Evolutionary conservation across 1,139 yeast species (phyloP), one percentile per base, ranked within the genome.

Genomic region (Protomyces pachydermus): DNA sequence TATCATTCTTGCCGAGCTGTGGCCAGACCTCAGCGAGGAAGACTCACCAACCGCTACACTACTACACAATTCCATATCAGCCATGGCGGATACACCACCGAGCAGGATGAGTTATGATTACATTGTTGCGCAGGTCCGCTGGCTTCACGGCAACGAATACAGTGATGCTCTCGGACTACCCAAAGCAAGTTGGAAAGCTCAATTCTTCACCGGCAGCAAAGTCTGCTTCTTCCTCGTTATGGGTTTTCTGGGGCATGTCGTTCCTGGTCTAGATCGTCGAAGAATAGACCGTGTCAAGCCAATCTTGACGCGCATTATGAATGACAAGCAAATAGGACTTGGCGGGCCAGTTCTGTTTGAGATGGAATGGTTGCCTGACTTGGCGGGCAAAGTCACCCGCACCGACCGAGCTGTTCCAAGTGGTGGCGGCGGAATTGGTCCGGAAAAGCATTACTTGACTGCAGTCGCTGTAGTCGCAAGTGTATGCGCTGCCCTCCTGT

Each of bases 221-320:
- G 62, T 58, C 42, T 52, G 52, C 34, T 58, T 58, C 62, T 52
- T 58, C 53, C 56, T 58, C 23, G 62, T 58, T 46, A 58, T 58
- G 62, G 53, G 56, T 16, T 55, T 45, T 12, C 53, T 58, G 18
- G 62, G 62, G 16, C 54, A 58, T 50, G 18, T 58, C 42, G 32
- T 58, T 20, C 62, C 62, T n/a, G 62, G 62, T 14, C 53, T 58
- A 12, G 62, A 58, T 35, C 37, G 38, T 14, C 38, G 62, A 10
- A 46, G 62, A 28, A 58, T 58, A 23, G 20, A 58, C 35, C 62
- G 62, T 18, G 45, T 58, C 62, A 38, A 51, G 18, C 62, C 62
- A 8, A 12, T 51, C n/a, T 18, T 58, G 25, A 38, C 51, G 42
- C 32, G 54, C 14, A 34, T 58, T 38, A 50, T 58, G 37, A 56